phyloP scores from a whole-genome alignment of 768 basidiomycete genomes.

The Mycena albidolilacea region DNA sequence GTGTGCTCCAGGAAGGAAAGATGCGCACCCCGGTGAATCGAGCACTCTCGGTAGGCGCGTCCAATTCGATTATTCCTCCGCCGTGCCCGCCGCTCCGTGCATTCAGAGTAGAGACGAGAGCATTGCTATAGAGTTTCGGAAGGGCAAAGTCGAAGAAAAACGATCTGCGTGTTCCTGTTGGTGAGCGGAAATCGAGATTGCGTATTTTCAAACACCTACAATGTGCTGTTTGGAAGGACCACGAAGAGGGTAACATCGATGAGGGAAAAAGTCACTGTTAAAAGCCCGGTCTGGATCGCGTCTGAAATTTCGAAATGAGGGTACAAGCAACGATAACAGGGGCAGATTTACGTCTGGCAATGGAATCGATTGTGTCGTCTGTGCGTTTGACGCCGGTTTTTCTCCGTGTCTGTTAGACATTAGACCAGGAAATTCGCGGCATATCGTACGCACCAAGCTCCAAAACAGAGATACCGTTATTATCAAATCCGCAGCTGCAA shows the following conservation, averaged over 20 bases:
- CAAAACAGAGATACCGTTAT: background rate
- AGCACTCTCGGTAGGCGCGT: background rate
- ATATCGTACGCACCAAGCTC: background rate
- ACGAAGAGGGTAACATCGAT: background rate
- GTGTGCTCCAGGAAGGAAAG: background rate
- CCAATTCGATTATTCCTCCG: background rate
- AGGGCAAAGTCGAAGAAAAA: background rate
- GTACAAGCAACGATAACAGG: background rate
- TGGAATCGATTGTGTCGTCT: background rate
- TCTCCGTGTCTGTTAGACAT: background rate
- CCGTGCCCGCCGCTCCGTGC: background rate
- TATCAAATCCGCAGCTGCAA: background rate
- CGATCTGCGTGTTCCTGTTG: background rate
- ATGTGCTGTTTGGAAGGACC: background rate
- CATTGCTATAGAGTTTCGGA: conserved; percentile 1
- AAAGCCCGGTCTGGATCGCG: background rate
- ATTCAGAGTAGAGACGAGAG: background rate
- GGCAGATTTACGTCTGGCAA: background rate
- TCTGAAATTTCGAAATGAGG: background rate
- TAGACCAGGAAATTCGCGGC: background rate
- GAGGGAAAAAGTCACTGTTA: background rate
- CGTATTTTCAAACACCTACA: background rate
- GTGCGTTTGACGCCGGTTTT: background rate
- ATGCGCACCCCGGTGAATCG: background rate
- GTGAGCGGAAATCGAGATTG: background rate